These are phyloP conservation scores for Cucumis sativus DNA, from an alignment of 306 rosid genomes.

Conservation along the genomic window Cucumber_9930_V3 NC_026659.2:262001-262500, in stretches of 20 bases:
- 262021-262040: neutral
- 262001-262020: neutral
- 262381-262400: too few species aligned
- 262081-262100: neutral
- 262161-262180: too few species aligned
- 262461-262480: too few species aligned
- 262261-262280: neutral
- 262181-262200: neutral
- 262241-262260: neutral
- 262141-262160: neutral
- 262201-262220: neutral
- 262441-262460: too few species aligned
- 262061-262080: neutral
- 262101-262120: neutral
- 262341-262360: too few species aligned
- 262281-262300: too few species aligned
- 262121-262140: neutral
- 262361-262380: too few species aligned
- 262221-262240: neutral
- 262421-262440: too few species aligned
- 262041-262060: neutral
- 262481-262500: too few species aligned
- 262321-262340: too few species aligned
- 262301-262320: too few species aligned
- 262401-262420: too few species aligned